These are phyloP conservation scores for Xylaria sp. DNA, from an alignment of 2,329 filamentous ascomycete species.

Conservation along the genomic window DNA sequence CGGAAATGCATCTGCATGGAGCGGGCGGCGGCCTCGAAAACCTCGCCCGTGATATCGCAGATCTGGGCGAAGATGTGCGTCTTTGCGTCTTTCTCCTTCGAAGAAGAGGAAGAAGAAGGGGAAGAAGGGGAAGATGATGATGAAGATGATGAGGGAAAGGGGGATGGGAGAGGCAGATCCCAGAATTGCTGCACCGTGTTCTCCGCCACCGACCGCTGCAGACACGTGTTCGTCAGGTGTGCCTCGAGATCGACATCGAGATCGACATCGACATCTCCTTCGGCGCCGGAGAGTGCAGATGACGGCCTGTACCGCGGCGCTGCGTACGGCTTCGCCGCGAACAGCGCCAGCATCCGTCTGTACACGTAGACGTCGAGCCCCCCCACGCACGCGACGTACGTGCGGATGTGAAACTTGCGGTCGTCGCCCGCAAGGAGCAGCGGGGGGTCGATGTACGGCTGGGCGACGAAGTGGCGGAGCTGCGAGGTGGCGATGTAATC, in stretches of 20 bases:
- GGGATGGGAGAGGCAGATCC: slow-evolving; percentile 59
- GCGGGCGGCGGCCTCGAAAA: slow-evolving; percentile 87
- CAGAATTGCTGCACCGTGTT: slow-evolving; percentile 81
- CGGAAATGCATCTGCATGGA: slow-evolving; percentile 93
- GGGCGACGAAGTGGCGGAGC: slow-evolving; percentile 93
- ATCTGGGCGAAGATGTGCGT: slow-evolving; percentile 78
- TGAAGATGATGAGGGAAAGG: slow-evolving; percentile 4
- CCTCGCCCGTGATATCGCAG: slow-evolving; percentile 74
- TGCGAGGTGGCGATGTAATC: slow-evolving; percentile 83
- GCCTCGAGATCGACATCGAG: slow-evolving; percentile 67
- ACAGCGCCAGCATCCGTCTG: slow-evolving; percentile 90
- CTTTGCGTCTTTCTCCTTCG: slow-evolving; percentile 56
- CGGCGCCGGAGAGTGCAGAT: neutral
- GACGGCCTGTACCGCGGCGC: slow-evolving; percentile 60
- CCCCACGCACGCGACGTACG: slow-evolving; percentile 86
- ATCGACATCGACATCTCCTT: slow-evolving; percentile 35
- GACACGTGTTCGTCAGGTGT: slow-evolving; percentile 95
- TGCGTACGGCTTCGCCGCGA: slow-evolving; percentile 79
- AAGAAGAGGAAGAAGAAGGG: neutral
- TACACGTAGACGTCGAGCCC: slow-evolving; percentile 87
- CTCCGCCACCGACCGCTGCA: slow-evolving; percentile 73
- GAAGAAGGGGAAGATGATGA: neutral
- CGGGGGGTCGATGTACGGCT: slow-evolving; percentile 92
- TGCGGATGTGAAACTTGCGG: slow-evolving; percentile 94
- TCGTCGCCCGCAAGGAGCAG: slow-evolving; percentile 73